Evolutionary conservation across 306 rosid species (phyloP).

Genomic region (Cucumis sativus): Cucumber_9930_V3 NC_026660.2:26275501-26276000

Average conservation of each 20-base stretch:
- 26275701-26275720: constrained; percentile 82
- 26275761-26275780: constrained; percentile 95
- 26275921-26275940: not conserved
- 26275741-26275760: constrained; percentile 74
- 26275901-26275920: constrained; percentile 1
- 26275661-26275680: not conserved
- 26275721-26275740: constrained; percentile 81
- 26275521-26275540: too few species aligned
- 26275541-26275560: too few species aligned
- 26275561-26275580: too few species aligned
- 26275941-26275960: not conserved
- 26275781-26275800: constrained; percentile 71
- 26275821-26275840: constrained; percentile 68
- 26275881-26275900: not conserved
- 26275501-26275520: too few species aligned
- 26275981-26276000: not conserved
- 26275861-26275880: constrained; percentile 94
- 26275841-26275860: constrained; percentile 74
- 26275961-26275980: not conserved
- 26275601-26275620: not conserved
- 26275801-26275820: constrained; percentile 93
- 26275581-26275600: too few species aligned
- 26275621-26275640: not conserved
- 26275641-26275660: not conserved
- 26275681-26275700: constrained; percentile 35